A percentile compares a stretch with the other conserved stretches of the same genome.
Conservation (phyloP, 257 asterid species). For the Plantago major region DNA sequence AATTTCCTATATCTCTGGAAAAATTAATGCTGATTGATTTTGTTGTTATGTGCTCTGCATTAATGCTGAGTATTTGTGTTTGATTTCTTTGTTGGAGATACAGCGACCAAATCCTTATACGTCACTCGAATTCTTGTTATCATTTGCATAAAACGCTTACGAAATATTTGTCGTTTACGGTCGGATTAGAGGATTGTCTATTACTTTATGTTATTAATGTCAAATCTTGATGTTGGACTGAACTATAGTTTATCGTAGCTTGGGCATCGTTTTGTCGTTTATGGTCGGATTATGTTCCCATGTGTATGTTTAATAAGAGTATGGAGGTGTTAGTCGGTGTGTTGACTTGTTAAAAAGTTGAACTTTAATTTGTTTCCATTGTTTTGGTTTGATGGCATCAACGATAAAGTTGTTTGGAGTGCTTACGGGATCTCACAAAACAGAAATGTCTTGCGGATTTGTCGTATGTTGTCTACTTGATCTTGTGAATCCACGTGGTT, state of each 20-base stretch:
- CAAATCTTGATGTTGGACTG: background rate
- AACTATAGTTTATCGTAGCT: background rate
- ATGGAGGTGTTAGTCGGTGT: background rate
- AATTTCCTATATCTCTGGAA: too few relatives aligned
- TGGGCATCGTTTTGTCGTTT: background rate
- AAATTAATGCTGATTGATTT: too few relatives aligned
- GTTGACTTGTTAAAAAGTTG: slow-evolving; percentile 3
- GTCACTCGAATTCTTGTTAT: background rate
- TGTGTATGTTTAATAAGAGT: slow-evolving; percentile 1
- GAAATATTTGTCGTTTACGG: background rate
- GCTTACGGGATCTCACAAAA: slow-evolving; percentile 13
- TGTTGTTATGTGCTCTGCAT: too few relatives aligned
- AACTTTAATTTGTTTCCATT: slow-evolving; percentile 9
- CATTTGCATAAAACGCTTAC: background rate
- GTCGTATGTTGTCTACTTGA: slow-evolving; percentile 14
- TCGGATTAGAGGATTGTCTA: background rate
- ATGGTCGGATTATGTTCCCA: background rate
- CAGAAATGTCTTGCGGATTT: slow-evolving; percentile 8
- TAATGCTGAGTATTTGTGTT: too few relatives aligned
- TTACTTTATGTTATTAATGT: background rate
- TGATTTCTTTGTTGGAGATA: background rate
- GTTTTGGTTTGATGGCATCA: slow-evolving; percentile 18
- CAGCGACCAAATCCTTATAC: background rate
- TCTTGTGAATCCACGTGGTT: slow-evolving; percentile 3
- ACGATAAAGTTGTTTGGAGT: slow-evolving; percentile 5